phyloP scores from a whole-genome alignment of 805 yeast species.

The Spathaspora sp. region DNA sequence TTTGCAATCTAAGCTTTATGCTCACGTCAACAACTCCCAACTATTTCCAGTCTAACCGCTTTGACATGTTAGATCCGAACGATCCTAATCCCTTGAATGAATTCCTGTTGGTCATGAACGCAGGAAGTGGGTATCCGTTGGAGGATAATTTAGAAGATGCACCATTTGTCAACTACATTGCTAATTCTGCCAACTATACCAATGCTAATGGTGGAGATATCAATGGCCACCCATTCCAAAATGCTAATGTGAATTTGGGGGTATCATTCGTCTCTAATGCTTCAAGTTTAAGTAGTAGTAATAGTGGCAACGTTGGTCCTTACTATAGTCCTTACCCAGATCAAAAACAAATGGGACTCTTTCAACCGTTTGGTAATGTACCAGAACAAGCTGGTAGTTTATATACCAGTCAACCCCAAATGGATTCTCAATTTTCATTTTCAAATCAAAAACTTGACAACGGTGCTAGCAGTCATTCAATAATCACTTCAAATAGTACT shows the following conservation, averaged over 20 bases:
- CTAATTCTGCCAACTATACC: background rate
- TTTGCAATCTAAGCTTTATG: conserved; percentile 3
- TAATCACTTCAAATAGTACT: background rate
- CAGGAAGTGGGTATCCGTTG: background rate
- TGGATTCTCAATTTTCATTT: background rate
- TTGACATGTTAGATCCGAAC: conserved; percentile 17
- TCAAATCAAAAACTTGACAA: background rate
- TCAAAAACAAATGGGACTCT: conserved; percentile 3
- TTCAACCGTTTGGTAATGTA: background rate
- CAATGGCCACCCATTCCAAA: background rate
- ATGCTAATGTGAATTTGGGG: conserved; percentile 4
- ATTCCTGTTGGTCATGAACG: conserved; percentile 7
- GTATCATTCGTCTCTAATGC: background rate
- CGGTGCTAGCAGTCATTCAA: conserved; percentile 1
- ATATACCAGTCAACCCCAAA: background rate
- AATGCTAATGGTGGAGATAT: background rate
- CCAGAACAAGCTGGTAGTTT: background rate
- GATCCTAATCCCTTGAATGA: conserved; percentile 12
- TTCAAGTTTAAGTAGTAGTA: conserved; percentile 1
- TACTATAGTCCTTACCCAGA: conserved; percentile 3
- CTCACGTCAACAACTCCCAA: conserved; percentile 9
- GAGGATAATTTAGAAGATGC: background rate
- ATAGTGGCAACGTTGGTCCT: conserved; percentile 4
- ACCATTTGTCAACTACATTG: background rate
- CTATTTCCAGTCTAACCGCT: conserved; percentile 8